Evolutionary conservation across 805 yeast species (phyloP), one percentile per base, ranked within the genome.

Genomic region (Zygotorulaspora florentina): DNA sequence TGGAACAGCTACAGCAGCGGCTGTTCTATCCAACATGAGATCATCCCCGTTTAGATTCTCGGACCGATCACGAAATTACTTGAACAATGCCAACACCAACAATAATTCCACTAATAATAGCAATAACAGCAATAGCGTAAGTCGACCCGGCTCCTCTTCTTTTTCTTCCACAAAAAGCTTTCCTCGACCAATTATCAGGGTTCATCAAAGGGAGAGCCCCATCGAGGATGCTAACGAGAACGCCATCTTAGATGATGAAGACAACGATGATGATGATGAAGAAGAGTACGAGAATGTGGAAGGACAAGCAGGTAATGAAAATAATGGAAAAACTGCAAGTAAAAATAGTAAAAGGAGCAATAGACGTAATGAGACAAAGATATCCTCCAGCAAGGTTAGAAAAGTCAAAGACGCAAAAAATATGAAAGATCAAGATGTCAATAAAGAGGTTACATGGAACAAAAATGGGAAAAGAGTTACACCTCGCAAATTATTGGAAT

Each of bases 1-100:
- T 40, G 67, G 61, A 13, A 54, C 55, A 11, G 67, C 68, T 3
- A 51, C 54, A 15, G 68, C 68, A 1, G 68, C 66, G 3, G 65
- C 62, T 1, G 66, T 62, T 2, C 42, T 64, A 26, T 63, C 67
- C 2, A 61, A 55, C 35, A 57, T 64, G 64, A 55, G 67, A 44
- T 64, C 68, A 10, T 62, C 68, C 2, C 68, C 68, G 3, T 62
- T 55, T 38, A 52, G 48, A 39, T 47, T 60, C 42, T 35, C 50
- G 27, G 53, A 56, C 38, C 45, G 56, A 38, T 39, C 53, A n/a
- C 41, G 47, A 20, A 42, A 45, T 38, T 31, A 35, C 31, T 31
- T 45, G 48, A 28, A 44, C 33, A 33, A 9, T 9, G 13, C 12
- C 9, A 33, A 33, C 16, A 16, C 20, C n/a, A 16, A 17, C 11